Evolutionary conservation across 768 basidiomycete species (phyloP).

Genomic region (Thelephora ganbajun): DNA sequence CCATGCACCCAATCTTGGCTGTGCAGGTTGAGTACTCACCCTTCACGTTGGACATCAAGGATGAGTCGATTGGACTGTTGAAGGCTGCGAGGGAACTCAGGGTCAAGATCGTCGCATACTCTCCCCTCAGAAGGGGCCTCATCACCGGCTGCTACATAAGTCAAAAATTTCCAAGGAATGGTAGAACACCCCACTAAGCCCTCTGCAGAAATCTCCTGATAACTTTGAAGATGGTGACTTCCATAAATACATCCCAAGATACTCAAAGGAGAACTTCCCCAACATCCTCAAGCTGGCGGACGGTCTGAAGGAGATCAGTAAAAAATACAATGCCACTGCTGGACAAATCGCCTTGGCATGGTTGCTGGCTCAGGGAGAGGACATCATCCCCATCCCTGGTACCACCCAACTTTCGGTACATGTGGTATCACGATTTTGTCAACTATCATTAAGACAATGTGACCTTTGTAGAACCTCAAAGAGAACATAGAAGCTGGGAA

Average conservation of each 20-base stretch:
- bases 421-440: too few relatives aligned
- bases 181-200: too few relatives aligned
- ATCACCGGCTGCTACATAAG: slow-evolving; percentile 16
- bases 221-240: slow-evolving; percentile 18
- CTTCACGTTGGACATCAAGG: slow-evolving; percentile 31
- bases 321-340: slow-evolving; percentile 17
- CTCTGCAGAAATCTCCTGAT: slow-evolving; percentile 16
- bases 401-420: too few relatives aligned
- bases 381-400: background rate
- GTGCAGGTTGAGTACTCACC: too few relatives aligned
- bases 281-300: slow-evolving; percentile 26
- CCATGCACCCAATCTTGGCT: slow-evolving; percentile 30
- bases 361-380: too few relatives aligned
- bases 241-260: slow-evolving; percentile 12
- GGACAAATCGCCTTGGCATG: slow-evolving; percentile 21
- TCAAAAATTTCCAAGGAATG: background rate
- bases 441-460: too few relatives aligned
- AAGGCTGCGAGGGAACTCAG: slow-evolving; percentile 12
- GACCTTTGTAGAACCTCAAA: too few relatives aligned
- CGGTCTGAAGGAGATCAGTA: slow-evolving; percentile 19
- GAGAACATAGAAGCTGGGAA: too few relatives aligned
- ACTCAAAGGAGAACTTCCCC: slow-evolving; percentile 28
- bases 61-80: slow-evolving; percentile 23
- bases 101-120: slow-evolving; percentile 28
- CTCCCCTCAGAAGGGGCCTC: slow-evolving; percentile 21